phyloP scores from a whole-genome alignment of 441 rosid species.

The Pelargonium fulgidum region DNA sequence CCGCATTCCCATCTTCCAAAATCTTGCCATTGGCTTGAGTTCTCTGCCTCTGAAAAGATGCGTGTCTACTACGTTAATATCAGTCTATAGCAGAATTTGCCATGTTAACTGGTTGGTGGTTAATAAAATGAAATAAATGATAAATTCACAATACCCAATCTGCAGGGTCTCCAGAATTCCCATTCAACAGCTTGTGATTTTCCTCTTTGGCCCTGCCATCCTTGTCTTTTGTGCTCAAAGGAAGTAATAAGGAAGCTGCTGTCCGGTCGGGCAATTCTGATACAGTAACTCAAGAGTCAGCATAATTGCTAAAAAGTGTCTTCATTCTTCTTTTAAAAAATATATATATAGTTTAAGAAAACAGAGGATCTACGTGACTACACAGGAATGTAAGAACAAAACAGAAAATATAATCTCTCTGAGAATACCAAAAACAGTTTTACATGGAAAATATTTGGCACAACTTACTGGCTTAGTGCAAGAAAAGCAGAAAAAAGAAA shows the following conservation, averaged over 20 bases:
- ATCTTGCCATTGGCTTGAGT: conserved; percentile 82
- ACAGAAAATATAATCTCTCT: too few species aligned
- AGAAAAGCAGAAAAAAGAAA: not conserved
- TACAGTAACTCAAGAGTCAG: conserved; percentile 21
- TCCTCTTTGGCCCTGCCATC: conserved; percentile 71
- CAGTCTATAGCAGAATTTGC: not conserved
- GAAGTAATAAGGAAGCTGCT: conserved; percentile 45
- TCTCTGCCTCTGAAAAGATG: conserved; percentile 63
- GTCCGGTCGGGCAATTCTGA: conserved; percentile 86
- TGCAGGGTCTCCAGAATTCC: conserved; percentile 71
- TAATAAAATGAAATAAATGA: conserved; percentile 6
- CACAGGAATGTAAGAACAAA: too few species aligned
- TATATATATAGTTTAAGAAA: too few species aligned
- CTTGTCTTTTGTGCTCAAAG: conserved; percentile 57
- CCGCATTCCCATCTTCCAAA: conserved; percentile 55
- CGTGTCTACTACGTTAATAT: conserved; percentile 1
- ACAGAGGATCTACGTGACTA: too few species aligned
- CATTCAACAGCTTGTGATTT: conserved; percentile 91
- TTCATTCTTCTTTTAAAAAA: not conserved
- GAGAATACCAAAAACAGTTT: conserved; percentile 41
- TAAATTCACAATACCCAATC: conserved; percentile 54
- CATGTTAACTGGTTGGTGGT: not conserved
- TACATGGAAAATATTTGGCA: too few species aligned
- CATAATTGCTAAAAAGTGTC: not conserved
- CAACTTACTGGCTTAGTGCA: too few species aligned